Conservation (phyloP, 1,284 basidiomycete genomes). For the Trichosporon inkin region DNA sequence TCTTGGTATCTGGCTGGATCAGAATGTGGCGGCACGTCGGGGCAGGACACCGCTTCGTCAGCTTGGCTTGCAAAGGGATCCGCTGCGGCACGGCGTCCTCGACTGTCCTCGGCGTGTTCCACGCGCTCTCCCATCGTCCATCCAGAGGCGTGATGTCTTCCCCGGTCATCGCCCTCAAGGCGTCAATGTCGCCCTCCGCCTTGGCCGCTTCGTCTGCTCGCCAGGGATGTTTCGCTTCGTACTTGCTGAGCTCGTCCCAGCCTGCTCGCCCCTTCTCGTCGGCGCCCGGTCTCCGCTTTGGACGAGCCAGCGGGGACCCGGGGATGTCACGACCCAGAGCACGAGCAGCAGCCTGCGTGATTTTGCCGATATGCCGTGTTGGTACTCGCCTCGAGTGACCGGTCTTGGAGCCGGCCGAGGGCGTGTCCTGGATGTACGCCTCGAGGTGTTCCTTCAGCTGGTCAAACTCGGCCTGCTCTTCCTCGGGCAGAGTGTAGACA, state of each 20-base stretch:
- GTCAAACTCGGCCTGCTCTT: constrained; percentile 76
- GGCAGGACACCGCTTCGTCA: constrained; percentile 84
- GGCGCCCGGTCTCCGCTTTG: neutral
- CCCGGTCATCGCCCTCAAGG: constrained; percentile 58
- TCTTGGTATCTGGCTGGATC: constrained; percentile 96
- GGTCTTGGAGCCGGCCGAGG: neutral
- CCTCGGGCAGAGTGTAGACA: constrained; percentile 75
- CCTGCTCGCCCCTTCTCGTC: constrained; percentile 13
- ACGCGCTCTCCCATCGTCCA: constrained; percentile 75
- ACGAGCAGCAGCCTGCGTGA: constrained; percentile 44
- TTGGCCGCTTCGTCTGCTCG: constrained; percentile 20
- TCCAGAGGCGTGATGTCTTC: constrained; percentile 67
- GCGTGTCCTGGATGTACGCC: constrained; percentile 56
- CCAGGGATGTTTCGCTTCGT: constrained; percentile 39
- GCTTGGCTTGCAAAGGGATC: constrained; percentile 85
- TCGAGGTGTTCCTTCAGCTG: constrained; percentile 91
- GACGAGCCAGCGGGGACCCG: constrained; percentile 21
- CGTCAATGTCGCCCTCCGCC: constrained; percentile 39
- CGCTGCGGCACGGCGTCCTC: constrained; percentile 63
- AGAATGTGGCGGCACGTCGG: constrained; percentile 84
- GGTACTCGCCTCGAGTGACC: constrained; percentile 21
- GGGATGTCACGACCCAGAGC: constrained; percentile 38
- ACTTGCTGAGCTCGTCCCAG: constrained; percentile 44
- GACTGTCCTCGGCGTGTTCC: constrained; percentile 59
- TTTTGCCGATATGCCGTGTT: constrained; percentile 43